A percentile compares a stretch with the other conserved stretches of the same genome.
These are phyloP conservation scores for Magnaporthiopsis poae DNA, from an alignment of 2,329 filamentous ascomycete genomes.

Conservation along the genomic window DNA sequence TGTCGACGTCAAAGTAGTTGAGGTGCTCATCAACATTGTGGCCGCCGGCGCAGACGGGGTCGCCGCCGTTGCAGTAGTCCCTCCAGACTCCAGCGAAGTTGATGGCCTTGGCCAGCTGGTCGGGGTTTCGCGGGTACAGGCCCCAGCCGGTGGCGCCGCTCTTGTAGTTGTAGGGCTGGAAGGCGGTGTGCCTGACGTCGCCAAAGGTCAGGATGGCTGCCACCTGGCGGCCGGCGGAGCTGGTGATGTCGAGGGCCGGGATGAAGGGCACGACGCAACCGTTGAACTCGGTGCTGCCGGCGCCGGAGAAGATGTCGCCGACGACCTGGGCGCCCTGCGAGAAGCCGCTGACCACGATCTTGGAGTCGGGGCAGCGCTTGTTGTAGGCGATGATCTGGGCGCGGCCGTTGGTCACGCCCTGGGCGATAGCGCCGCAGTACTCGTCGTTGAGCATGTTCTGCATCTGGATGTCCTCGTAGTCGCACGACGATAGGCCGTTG, in stretches of 20 bases:
- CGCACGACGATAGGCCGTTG: slow-evolving; percentile 19
- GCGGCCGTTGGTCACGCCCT: slow-evolving; percentile 16
- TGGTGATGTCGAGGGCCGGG: slow-evolving; percentile 8
- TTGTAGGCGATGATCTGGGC: slow-evolving; percentile 19
- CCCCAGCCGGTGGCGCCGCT: slow-evolving; percentile 12
- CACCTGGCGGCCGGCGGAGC: slow-evolving; percentile 13
- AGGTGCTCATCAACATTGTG: slow-evolving; percentile 23
- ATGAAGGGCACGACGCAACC: slow-evolving; percentile 13
- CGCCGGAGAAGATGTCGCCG: slow-evolving; percentile 16
- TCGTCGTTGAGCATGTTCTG: slow-evolving; percentile 9
- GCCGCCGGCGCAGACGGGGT: slow-evolving; percentile 18
- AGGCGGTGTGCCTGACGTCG: slow-evolving; percentile 19
- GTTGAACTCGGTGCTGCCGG: slow-evolving; percentile 13
- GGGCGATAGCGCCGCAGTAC: slow-evolving; percentile 19
- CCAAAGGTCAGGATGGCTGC: slow-evolving; percentile 19
- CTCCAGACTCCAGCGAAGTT: slow-evolving; percentile 14
- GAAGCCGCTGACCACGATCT: slow-evolving; percentile 22
- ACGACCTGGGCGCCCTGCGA: slow-evolving; percentile 17
- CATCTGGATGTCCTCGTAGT: slow-evolving; percentile 18
- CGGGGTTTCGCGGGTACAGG: not conserved
- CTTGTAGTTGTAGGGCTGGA: slow-evolving; percentile 20
- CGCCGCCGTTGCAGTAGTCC: slow-evolving; percentile 15
- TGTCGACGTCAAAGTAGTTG: slow-evolving; percentile 22
- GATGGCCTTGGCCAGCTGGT: not conserved
- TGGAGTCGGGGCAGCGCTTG: slow-evolving; percentile 18